Percentiles rank a stretch among this genome's conserved stretches.
phyloP scores from a whole-genome alignment of 1,284 basidiomycete species.

The Rhodofomes roseus region DNA sequence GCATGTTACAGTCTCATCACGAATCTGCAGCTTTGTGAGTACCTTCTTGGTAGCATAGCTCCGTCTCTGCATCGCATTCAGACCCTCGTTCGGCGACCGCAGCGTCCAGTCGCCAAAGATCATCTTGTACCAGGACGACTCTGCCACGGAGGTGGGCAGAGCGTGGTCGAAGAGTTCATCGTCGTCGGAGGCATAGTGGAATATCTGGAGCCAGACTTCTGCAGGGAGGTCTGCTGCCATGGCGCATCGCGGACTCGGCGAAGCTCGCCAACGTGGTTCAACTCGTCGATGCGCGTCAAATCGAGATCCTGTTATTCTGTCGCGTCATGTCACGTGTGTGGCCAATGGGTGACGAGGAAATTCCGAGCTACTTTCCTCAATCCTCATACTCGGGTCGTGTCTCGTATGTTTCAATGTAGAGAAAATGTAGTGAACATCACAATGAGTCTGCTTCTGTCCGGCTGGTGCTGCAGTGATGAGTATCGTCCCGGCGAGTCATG shows the following conservation, averaged over 20 bases:
- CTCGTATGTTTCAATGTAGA: too few species aligned
- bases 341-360: too few species aligned
- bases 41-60: conserved; percentile 68
- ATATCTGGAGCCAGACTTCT: conserved; percentile 66
- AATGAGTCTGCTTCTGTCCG: too few species aligned
- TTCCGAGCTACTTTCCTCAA: too few species aligned
- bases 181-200: conserved; percentile 64
- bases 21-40: conserved; percentile 10
- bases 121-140: conserved; percentile 57
- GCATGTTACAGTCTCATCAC: background rate
- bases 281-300: background rate
- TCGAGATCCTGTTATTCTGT: background rate
- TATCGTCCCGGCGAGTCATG: background rate
- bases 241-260: background rate
- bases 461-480: background rate
- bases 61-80: conserved; percentile 50
- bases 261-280: background rate
- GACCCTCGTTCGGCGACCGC: conserved; percentile 51
- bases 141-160: conserved; percentile 54
- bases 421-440: too few species aligned
- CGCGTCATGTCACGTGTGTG: background rate
- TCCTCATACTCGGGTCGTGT: too few species aligned
- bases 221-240: conserved; percentile 44
- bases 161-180: conserved; percentile 55
- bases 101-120: conserved; percentile 49